Evolutionary conservation across 345 rosid species (phyloP), one percentile per base, ranked within the genome.

Genomic region (Laguncularia racemosa): DNA sequence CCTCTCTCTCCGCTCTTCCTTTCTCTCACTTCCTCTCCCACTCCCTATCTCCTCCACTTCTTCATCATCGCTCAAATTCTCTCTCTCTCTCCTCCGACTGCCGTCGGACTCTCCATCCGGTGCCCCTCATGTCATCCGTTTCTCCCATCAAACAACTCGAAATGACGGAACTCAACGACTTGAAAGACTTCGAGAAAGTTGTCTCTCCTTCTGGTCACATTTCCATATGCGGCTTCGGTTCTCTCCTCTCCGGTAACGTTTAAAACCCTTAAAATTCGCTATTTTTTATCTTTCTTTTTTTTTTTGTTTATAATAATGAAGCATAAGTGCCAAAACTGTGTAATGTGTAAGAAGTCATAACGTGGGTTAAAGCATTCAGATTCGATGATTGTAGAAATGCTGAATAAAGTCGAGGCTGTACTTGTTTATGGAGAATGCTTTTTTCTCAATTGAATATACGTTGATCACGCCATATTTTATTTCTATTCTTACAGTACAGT

Each of bases 201-300:
- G 55, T 81, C 57, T 73, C 88, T 2, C 72, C 89, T 52, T 67
- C 69, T n/a, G 89, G 85, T 45, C 81, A 61, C 63, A 83, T 92
- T 68, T 89, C 98, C 57, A 78, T 92, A 56, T 71, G 91, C 68
- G 98, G 98, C 69, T 92, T 92, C 76, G 96, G 97, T 48, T 92
- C 97, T 63, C 95, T 92, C 49, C 97, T 92, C 69, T 92, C 98
- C 17, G 87, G 98, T 78, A 40, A 33, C 6, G 28, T 26, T 33
- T 33, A 1, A 7, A 33, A 33, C 40, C 40, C 40, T 33, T 4
- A 33, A 33, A 33, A 7, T 33, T 33, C 11, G 9, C 40, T 33
- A 1, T 33, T 5, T 33, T 33, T 0, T 1, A 33, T 33, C 40
- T 33, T 33, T 33, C 1, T 7, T 23, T 3, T 23, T 33, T 7